Evolutionary conservation across 208 protist genomes (phyloP).

Genomic region (Zelonia costaricensis): DNA sequence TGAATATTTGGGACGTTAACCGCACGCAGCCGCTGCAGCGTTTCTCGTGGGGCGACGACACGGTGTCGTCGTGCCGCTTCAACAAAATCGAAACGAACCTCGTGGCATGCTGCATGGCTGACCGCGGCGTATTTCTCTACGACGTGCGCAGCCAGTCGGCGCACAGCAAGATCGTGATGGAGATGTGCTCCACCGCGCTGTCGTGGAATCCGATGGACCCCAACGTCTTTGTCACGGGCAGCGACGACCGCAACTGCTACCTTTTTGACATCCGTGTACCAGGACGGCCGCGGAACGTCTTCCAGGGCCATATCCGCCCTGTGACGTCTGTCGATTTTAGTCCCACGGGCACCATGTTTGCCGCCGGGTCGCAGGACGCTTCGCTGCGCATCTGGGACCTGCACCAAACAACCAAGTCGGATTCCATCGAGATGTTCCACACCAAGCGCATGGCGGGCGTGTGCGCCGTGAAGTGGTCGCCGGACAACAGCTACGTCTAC

Average conservation of each 20-base stretch:
- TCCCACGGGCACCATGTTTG: conserved; percentile 96
- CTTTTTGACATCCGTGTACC: conserved; percentile 97
- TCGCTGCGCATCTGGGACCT: conserved; percentile 96
- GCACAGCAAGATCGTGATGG: conserved; percentile 93
- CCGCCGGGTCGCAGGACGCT: conserved; percentile 94
- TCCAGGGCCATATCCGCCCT: conserved; percentile 96
- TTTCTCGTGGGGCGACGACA: conserved; percentile 95
- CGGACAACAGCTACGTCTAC: conserved; percentile 95
- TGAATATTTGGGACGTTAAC: conserved; percentile 93
- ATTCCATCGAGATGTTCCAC: conserved; percentile 97
- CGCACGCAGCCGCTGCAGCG: conserved; percentile 93
- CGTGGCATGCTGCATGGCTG: conserved; percentile 90
- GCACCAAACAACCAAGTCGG: conserved; percentile 82
- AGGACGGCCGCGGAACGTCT: conserved; percentile 91
- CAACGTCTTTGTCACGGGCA: conserved; percentile 96
- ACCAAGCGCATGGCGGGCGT: conserved; percentile 98
- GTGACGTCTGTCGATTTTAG: conserved; percentile 96
- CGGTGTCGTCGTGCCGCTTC: conserved; percentile 88
- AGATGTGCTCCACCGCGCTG: conserved; percentile 93
- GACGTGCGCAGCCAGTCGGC: conserved; percentile 91
- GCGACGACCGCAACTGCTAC: conserved; percentile 98
- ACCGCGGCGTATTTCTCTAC: conserved; percentile 95
- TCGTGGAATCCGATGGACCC: conserved; percentile 98
- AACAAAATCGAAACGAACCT: conserved; percentile 95
- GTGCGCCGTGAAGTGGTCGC: conserved; percentile 91